These are phyloP conservation scores for Niebla homalea DNA, from an alignment of 495 filamentous ascomycete genomes.

Conservation along the genomic window DNA sequence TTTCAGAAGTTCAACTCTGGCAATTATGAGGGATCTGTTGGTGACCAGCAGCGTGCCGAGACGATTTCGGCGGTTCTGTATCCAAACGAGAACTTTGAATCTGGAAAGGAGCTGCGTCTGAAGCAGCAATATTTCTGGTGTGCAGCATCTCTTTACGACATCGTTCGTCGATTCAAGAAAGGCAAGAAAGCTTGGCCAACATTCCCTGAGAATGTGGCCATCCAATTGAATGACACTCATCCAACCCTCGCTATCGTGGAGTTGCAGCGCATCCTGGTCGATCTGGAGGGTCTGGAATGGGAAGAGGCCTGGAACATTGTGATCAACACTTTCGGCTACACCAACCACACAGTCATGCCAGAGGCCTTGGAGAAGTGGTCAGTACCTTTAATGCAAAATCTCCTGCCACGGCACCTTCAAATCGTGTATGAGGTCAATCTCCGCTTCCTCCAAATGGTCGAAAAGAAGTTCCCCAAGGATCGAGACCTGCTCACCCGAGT, in stretches of 20 bases:
- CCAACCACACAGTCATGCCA: constrained; percentile 94
- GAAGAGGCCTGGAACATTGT: constrained; percentile 83
- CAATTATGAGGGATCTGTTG: constrained; percentile 93
- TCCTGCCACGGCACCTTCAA: constrained; percentile 87
- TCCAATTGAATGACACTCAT: constrained; percentile 97
- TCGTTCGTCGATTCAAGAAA: constrained; percentile 97
- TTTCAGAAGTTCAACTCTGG: constrained; percentile 99
- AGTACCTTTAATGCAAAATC: constrained; percentile 78
- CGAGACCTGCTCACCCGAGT: constrained; percentile 71
- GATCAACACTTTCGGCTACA: constrained; percentile 75
- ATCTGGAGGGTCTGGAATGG: constrained; percentile 84
- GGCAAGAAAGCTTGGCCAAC: constrained; percentile 78
- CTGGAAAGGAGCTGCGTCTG: constrained; percentile 89
- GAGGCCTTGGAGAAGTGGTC: constrained; percentile 99
- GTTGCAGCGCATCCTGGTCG: constrained; percentile 80
- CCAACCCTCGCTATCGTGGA: constrained; percentile 94
- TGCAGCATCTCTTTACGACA: constrained; percentile 88
- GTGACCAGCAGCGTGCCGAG: constrained; percentile 89
- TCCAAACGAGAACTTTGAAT: constrained; percentile 92
- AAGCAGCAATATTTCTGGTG: constrained; percentile 99
- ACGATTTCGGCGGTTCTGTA: constrained; percentile 97
- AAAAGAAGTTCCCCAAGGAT: constrained; percentile 79
- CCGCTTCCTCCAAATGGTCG: constrained; percentile 78
- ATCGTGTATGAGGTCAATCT: constrained; percentile 99
- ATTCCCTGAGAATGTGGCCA: constrained; percentile 90